Base-by-base conservation (phyloP, 129 eudicot genomes). In the Helianthus tuberosus region DNA sequence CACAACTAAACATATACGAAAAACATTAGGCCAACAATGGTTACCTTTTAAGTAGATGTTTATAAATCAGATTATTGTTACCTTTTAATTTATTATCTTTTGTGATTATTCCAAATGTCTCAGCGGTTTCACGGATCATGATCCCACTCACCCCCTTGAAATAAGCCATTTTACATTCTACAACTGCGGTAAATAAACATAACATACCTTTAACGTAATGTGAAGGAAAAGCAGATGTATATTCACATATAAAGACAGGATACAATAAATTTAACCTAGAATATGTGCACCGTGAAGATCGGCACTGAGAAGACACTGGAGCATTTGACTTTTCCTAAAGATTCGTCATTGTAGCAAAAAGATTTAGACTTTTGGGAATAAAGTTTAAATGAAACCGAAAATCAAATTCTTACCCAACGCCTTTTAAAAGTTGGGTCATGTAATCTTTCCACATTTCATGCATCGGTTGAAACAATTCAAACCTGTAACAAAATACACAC, bases 281-380 rank as follows among this genome's bases (percentile, higher is more conserved):
- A 90, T 85, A 77, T 88, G 16, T 61, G 98, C 93, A 73, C 98
- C 97, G 60, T 86, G 98, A 36, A 93, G 83, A 79, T 94, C 96
- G 10, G 97, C 98, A 80, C 79, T 76, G 38, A 88, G 87, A 66
- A 94, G 95, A 79, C 85, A 77, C 36, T 80, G 83, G 11, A 93
- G 86, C 77, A 88, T 35, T 66, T 90, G 88, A 81, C 86, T 84
- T 80, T 81, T 88, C 89, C 98, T 93, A 84, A 87, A 66, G 36
- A 36, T 59, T 60, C 60, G 72, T 72, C 44, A 65, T 27, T 9
- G 11, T 52, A 62, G 7, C 57, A 77, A 41, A 20, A 73, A 8
- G 29, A 41, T 66, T 49, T 8, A 75, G 12, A 66, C 55, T 25
- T 38, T 53, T 16, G 13, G 20, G 58, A 73, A 29, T 46, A 11